Evolutionary conservation across 2,329 filamentous ascomycete genomes (phyloP), one percentile per base, ranked within the genome.

Genomic region (Lasiodiplodia gonubiensis): DNA sequence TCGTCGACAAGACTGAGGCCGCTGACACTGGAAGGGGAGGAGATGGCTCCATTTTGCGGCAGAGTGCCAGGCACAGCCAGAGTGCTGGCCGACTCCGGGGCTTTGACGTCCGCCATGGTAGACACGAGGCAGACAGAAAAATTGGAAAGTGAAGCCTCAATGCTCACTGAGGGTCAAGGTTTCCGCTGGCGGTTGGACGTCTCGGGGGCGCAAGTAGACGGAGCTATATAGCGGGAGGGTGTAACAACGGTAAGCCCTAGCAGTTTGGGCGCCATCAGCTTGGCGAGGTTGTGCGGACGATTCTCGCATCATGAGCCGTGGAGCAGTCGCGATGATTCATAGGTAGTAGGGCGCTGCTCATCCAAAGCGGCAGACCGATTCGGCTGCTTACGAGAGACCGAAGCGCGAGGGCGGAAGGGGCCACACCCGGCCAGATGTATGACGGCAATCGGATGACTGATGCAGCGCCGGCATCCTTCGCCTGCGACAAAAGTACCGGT

Each of bases 101-200:
- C 35, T 35, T 67, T 67, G 54, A n/a, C 14, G 35, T 59, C 46
- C 53, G 48, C 55, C 65, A 67, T 67, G 21, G 42, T 11, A 16
- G 46, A 33, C 27, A 30, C 18, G 10, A 6, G 14, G 59, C 11
- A n/a, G 35, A 21, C 30, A 14, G 5, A 35, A 51, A 63, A 8
- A 18, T 33, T 33, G 23, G 33, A n/a, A 25, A 16, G 35, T 23
- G 16, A 42, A 16, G 54, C 35, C 16, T n/a, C 18, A 8, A 55
- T 14, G 53, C 30, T 12, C 37, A 35, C n/a, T n/a, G 18, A 52
- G 49, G 23, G 11, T 16, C 25, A 21, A 16, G 49, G 30, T 2
- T 5, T 11, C 30, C 21, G 53, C 23, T 55, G 42, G 12, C 4
- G 42, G n/a, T 10, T 10, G 18, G 18, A 3, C 10, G 42, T 46